phyloP scores from a whole-genome alignment of 805 yeast genomes.

The Myxozyma neotropica region DNA sequence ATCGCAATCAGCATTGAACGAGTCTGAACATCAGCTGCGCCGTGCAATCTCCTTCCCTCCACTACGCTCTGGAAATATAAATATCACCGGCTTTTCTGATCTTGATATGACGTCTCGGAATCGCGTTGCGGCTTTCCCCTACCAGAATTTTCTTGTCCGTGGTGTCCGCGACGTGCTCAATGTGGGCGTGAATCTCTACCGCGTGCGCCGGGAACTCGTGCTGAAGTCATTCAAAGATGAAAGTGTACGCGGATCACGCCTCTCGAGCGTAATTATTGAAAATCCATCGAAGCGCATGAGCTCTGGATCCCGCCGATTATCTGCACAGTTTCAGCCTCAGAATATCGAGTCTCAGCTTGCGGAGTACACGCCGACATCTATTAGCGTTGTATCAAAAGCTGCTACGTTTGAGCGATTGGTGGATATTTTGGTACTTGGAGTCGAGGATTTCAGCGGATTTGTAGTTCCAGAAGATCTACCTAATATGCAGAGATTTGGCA shows the following conservation, averaged over 20 bases:
- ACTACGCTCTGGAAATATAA: slow-evolving; percentile 26
- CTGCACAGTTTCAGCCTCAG: slow-evolving; percentile 35
- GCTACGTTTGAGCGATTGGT: slow-evolving; percentile 76
- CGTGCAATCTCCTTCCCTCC: slow-evolving; percentile 47
- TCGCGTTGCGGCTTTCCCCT: slow-evolving; percentile 38
- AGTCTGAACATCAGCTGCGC: slow-evolving; percentile 26
- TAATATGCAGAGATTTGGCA: slow-evolving; percentile 10
- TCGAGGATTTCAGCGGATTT: slow-evolving; percentile 54
- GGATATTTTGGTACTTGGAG: slow-evolving; percentile 77
- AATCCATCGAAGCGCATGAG: slow-evolving; percentile 50
- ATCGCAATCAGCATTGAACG: not conserved
- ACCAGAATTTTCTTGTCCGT: slow-evolving; percentile 54
- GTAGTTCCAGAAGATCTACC: slow-evolving; percentile 33
- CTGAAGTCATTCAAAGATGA: slow-evolving; percentile 57
- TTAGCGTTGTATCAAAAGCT: slow-evolving; percentile 59
- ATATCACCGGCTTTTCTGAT: slow-evolving; percentile 52
- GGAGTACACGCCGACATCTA: slow-evolving; percentile 26
- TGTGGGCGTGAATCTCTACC: slow-evolving; percentile 59
- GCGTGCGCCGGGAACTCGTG: slow-evolving; percentile 56
- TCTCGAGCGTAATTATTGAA: slow-evolving; percentile 52
- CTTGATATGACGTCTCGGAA: slow-evolving; percentile 49
- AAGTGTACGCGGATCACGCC: slow-evolving; percentile 44
- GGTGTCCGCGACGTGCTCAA: slow-evolving; percentile 66
- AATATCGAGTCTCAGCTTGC: slow-evolving; percentile 17
- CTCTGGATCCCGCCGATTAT: slow-evolving; percentile 43